phyloP scores from a whole-genome alignment of 768 basidiomycete species.

The Tylopilus rubrobrunneus region DNA sequence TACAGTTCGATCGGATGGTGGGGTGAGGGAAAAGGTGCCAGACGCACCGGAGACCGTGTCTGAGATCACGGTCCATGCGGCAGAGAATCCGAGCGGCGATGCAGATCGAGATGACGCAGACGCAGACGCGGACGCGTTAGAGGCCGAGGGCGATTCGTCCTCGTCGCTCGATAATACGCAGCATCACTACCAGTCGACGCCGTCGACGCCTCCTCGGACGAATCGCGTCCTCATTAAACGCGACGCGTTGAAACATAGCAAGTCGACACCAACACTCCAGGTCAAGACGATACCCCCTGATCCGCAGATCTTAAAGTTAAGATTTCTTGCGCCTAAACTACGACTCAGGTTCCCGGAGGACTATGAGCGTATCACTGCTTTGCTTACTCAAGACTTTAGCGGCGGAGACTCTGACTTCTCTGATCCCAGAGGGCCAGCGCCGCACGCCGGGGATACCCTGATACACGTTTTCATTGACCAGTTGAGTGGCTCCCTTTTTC shows the following conservation, averaged over 20 bases:
- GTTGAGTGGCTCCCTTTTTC: constrained; percentile 27
- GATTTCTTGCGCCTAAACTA: constrained; percentile 53
- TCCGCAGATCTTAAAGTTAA: constrained; percentile 46
- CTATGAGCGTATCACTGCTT: constrained; percentile 27
- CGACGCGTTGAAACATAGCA: constrained; percentile 36
- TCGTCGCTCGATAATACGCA: constrained; percentile 25
- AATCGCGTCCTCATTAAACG: constrained; percentile 21
- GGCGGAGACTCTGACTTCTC: constrained; percentile 34
- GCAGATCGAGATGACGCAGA: constrained; percentile 25
- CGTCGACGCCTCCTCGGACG: constrained; percentile 30
- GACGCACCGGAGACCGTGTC: constrained; percentile 17
- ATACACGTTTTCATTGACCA: constrained; percentile 45
- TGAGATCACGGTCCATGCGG: constrained; percentile 19
- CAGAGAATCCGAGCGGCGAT: constrained; percentile 24
- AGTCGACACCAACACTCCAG: constrained; percentile 45
- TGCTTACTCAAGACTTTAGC: constrained; percentile 34
- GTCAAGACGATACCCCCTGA: constrained; percentile 40
- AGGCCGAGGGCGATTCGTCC: constrained; percentile 25
- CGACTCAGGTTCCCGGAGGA: constrained; percentile 56
- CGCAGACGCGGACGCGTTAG: constrained; percentile 6
- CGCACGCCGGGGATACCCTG: constrained; percentile 28
- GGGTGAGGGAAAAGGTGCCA: constrained; percentile 30
- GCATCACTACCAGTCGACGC: constrained; percentile 23
- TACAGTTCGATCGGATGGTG: constrained; percentile 36
- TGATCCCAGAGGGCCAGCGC: constrained; percentile 33